phyloP scores from a whole-genome alignment of 2,329 filamentous ascomycete genomes.

The Penicillium crustosum region DNA sequence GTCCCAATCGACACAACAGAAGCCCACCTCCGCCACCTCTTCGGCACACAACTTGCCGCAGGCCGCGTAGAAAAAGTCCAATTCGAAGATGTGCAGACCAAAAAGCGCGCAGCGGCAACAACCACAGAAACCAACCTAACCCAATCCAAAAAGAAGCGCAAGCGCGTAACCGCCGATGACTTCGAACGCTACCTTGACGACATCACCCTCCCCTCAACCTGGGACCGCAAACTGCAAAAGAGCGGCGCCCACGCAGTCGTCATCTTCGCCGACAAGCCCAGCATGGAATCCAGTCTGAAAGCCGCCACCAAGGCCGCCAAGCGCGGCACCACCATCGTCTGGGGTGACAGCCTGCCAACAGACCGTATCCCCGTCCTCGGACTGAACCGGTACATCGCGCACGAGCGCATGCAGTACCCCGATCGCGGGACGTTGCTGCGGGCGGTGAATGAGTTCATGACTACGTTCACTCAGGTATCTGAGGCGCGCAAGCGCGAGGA shows the following conservation, averaged over 20 bases:
- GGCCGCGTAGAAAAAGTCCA: constrained; percentile 74
- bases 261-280: constrained; percentile 78
- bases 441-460: constrained; percentile 82
- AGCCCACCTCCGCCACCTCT: constrained; percentile 71
- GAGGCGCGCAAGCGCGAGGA: constrained; percentile 63
- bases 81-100: constrained; percentile 61
- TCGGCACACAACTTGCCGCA: constrained; percentile 70
- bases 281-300: constrained; percentile 73
- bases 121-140: constrained; percentile 24
- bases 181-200: constrained; percentile 57
- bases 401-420: constrained; percentile 72
- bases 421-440: constrained; percentile 65
- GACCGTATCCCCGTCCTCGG: constrained; percentile 61
- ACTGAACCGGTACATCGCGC: constrained; percentile 54
- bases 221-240: constrained; percentile 67
- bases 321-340: constrained; percentile 61
- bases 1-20: constrained; percentile 81
- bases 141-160: constrained; percentile 54
- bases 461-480: constrained; percentile 67
- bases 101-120: constrained; percentile 28
- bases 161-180: constrained; percentile 51
- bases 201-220: constrained; percentile 66
- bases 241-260: constrained; percentile 80
- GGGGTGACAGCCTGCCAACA: constrained; percentile 62
- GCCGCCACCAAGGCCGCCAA: constrained; percentile 65